Evolutionary conservation across 768 basidiomycete species (phyloP).

Genomic region (Postia placenta): DNA sequence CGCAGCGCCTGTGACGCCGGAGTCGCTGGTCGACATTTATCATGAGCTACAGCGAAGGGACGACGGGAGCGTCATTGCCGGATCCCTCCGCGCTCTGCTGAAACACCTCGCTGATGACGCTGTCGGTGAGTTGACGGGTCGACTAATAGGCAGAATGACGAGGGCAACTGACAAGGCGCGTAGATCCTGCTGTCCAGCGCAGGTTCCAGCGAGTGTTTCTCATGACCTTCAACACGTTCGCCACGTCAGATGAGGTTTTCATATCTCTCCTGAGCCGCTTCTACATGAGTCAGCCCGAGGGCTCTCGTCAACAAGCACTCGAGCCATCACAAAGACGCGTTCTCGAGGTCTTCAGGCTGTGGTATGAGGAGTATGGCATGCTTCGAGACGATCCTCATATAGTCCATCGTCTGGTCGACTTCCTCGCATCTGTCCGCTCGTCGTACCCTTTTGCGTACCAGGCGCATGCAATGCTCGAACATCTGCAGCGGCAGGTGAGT

Average conservation of each 20-base stretch:
- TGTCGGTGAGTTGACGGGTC: constrained; percentile 56
- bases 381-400: constrained; percentile 62
- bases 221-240: constrained; percentile 79
- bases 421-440: constrained; percentile 34
- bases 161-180: too few relatives aligned
- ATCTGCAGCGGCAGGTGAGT: constrained; percentile 52
- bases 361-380: constrained; percentile 57
- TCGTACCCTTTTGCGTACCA: constrained; percentile 36
- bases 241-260: constrained; percentile 60
- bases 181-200: constrained; percentile 9
- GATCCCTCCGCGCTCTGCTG: constrained; percentile 66
- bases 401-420: constrained; percentile 48
- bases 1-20: constrained; percentile 36
- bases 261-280: constrained; percentile 60
- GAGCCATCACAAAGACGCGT: constrained; percentile 59
- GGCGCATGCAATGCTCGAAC: constrained; percentile 44
- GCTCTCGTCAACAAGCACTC: constrained; percentile 59
- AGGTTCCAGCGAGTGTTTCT: constrained; percentile 63
- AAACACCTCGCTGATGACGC: constrained; percentile 62
- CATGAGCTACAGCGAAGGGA: constrained; percentile 59
- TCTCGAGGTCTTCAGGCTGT: constrained; percentile 48
- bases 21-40: too few relatives aligned
- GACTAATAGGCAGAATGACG: too few relatives aligned
- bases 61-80: constrained; percentile 62
- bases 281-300: constrained; percentile 4